Conservation (phyloP, 179 eudicot species). For the Gypsophila paniculata region DNA sequence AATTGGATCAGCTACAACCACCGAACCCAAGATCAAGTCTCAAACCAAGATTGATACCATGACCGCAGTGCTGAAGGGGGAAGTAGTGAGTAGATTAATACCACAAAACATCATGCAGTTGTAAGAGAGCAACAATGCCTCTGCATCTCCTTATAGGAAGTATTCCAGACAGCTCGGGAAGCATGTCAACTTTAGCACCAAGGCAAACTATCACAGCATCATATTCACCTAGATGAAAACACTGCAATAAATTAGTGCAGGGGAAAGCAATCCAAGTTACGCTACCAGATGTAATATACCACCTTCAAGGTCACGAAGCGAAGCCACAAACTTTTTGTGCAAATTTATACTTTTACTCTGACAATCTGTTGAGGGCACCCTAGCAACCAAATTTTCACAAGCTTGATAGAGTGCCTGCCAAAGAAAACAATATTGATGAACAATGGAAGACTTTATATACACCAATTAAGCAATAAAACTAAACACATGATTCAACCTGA, state of each 20-base stretch:
- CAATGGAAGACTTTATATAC: neutral
- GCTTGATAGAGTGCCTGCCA: constrained; percentile 71
- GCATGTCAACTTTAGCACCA: constrained; percentile 72
- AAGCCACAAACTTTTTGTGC: constrained; percentile 45
- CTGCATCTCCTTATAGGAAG: constrained; percentile 93
- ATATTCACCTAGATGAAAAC: constrained; percentile 54
- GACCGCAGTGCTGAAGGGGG: neutral
- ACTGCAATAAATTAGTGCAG: constrained; percentile 10
- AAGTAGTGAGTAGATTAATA: constrained; percentile 21
- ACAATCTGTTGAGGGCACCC: constrained; percentile 35
- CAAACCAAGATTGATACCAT: neutral
- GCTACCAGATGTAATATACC: constrained; percentile 5
- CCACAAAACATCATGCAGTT: constrained; percentile 57
- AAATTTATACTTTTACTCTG: constrained; percentile 42
- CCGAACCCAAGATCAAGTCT: too few species aligned
- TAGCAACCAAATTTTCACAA: constrained; percentile 48
- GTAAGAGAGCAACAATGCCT: constrained; percentile 74
- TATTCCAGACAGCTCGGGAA: constrained; percentile 71
- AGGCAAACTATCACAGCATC: constrained; percentile 80
- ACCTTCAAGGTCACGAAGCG: constrained; percentile 67
- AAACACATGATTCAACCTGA: constrained; percentile 41
- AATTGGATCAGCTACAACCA: too few species aligned
- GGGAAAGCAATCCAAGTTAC: neutral
- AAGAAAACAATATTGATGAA: neutral
- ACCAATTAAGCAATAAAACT: constrained; percentile 6